A percentile compares a stretch with the other conserved stretches of the same genome.
Evolutionary conservation across 2,329 filamentous ascomycete genomes (phyloP).

Genomic region (Tympanopsis confertula): DNA sequence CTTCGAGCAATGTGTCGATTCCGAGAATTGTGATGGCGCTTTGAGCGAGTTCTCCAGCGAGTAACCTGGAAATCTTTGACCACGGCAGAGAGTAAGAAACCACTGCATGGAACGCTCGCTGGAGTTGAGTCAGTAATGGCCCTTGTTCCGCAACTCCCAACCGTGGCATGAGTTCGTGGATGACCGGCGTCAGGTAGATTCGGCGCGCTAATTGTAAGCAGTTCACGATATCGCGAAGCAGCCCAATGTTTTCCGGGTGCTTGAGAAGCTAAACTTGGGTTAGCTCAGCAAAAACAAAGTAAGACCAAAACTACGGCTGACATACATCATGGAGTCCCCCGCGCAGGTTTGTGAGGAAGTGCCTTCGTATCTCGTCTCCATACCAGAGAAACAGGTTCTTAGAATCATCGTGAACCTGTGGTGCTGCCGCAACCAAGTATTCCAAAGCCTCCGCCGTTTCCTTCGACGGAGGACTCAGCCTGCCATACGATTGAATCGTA

Average conservation of each 20-base stretch:
- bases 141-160: slow-evolving; percentile 8
- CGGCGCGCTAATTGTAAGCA: slow-evolving; percentile 20
- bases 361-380: slow-evolving; percentile 24
- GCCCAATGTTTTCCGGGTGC: slow-evolving; percentile 9
- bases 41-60: slow-evolving; percentile 29
- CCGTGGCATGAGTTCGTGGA: slow-evolving; percentile 17
- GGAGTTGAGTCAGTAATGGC: not conserved
- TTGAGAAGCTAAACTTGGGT: slow-evolving; percentile 15
- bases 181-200: slow-evolving; percentile 21
- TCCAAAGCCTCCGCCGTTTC: not conserved
- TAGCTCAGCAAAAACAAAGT: no score
- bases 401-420: slow-evolving; percentile 16
- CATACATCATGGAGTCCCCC: slow-evolving; percentile 18
- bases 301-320: no score
- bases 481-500: not conserved
- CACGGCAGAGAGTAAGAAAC: slow-evolving; percentile 26
- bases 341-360: slow-evolving; percentile 25
- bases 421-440: slow-evolving; percentile 11
- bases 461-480: not conserved
- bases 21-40: slow-evolving; percentile 27
- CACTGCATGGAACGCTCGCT: not conserved
- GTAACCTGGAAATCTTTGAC: slow-evolving; percentile 23
- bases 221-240: slow-evolving; percentile 17
- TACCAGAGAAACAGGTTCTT: slow-evolving; percentile 26
- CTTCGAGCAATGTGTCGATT: slow-evolving; percentile 16